Evolutionary conservation across 139 green algal genomes (phyloP).

Genomic region (Micractinium sp.): DNA sequence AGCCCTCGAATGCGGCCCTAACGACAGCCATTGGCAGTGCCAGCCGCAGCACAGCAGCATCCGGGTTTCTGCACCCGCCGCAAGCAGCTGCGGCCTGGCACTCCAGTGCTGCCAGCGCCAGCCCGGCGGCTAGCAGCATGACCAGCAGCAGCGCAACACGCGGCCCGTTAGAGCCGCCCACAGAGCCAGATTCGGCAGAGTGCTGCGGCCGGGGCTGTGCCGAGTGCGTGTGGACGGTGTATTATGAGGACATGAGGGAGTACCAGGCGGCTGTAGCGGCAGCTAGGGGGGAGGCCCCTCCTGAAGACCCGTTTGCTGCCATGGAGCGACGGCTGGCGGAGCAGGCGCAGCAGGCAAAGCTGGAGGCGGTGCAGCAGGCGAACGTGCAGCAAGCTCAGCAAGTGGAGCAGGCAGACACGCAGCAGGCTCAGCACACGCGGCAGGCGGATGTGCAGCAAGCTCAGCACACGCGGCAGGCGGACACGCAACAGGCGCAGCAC

Average conservation of each 20-base stretch:
- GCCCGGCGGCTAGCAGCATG: neutral
- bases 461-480: too few species aligned
- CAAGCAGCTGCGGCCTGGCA: neutral
- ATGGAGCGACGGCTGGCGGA: slow-evolving; percentile 35
- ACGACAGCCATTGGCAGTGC: neutral
- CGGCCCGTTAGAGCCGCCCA: neutral
- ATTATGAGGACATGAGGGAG: slow-evolving; percentile 21
- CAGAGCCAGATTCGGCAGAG: slow-evolving; percentile 14
- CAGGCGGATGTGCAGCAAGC: too few species aligned
- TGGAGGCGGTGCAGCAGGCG: neutral
- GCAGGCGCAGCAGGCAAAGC: neutral
- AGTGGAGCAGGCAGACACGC: too few species aligned
- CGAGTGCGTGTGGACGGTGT: slow-evolving; percentile 50
- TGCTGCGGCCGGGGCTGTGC: slow-evolving; percentile 50
- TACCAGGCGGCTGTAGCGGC: slow-evolving; percentile 30
- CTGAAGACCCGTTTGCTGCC: slow-evolving; percentile 33
- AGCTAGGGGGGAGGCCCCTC: neutral
- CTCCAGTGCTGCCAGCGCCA: neutral
- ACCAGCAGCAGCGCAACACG: neutral
- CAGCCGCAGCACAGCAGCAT: neutral
- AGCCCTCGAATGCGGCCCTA: neutral
- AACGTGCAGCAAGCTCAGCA: neutral
- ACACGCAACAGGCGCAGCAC: neutral
- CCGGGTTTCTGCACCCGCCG: neutral
- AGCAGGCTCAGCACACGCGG: too few species aligned